A percentile compares a stretch with the other conserved stretches of the same genome.
Evolutionary conservation across 129 eudicot genomes (phyloP).

Genomic region (Tagetes erecta): DNA sequence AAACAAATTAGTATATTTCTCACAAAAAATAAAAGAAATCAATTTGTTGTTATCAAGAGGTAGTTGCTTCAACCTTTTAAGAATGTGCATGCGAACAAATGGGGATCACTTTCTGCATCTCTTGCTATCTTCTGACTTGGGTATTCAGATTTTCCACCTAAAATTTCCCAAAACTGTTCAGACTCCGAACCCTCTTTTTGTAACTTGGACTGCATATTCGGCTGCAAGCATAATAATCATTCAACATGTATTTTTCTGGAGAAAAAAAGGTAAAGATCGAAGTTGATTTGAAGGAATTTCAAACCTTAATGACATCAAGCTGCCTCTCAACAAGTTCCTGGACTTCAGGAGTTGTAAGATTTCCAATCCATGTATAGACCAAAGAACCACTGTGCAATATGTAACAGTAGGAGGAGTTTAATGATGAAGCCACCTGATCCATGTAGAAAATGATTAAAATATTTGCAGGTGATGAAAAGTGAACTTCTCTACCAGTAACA

Average conservation of each 20-base stretch:
- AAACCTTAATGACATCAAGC: conserved; percentile 85
- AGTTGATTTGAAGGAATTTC: background rate
- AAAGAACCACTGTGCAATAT: conserved; percentile 73
- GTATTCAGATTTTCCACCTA: conserved; percentile 89
- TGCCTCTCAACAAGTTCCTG: conserved; percentile 96
- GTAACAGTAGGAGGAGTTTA: conserved; percentile 90
- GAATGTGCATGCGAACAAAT: conserved; percentile 77
- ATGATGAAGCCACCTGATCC: conserved; percentile 75
- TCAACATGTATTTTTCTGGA: background rate
- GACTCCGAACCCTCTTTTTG: conserved; percentile 88
- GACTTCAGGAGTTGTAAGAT: conserved; percentile 67
- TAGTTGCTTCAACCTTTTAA: conserved; percentile 49
- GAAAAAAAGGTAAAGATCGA: background rate
- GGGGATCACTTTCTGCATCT: conserved; percentile 86
- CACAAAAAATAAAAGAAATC: conserved; percentile 15
- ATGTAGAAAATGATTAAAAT: conserved; percentile 14
- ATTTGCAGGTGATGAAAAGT: conserved; percentile 11
- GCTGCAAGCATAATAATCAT: conserved; percentile 52
- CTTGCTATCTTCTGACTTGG: conserved; percentile 69
- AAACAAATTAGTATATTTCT: conserved; percentile 29
- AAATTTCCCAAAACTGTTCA: conserved; percentile 84
- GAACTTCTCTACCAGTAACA: conserved; percentile 5
- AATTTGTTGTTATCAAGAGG: conserved; percentile 1
- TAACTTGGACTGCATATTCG: conserved; percentile 66
- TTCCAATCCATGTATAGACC: conserved; percentile 82